phyloP scores from a whole-genome alignment of 192 early-diverging fungal genomes.

The Backusella tarrabulga region DNA sequence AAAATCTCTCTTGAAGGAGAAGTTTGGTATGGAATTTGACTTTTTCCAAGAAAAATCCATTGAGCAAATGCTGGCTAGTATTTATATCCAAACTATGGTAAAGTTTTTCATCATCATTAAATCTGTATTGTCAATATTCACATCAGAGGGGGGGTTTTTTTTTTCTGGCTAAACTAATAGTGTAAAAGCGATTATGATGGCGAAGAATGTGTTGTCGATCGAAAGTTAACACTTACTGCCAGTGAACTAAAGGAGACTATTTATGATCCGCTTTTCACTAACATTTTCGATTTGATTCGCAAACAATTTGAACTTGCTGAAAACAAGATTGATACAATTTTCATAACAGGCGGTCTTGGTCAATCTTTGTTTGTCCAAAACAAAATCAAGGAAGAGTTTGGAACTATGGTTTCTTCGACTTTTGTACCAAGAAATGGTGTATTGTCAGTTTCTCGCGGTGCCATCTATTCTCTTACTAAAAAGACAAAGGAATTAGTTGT shows the following conservation, averaged over 20 bases:
- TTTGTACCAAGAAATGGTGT: slow-evolving; percentile 1
- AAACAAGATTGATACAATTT: slow-evolving; percentile 38
- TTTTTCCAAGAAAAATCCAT: background rate
- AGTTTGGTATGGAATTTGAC: background rate
- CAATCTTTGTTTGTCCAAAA: slow-evolving; percentile 26
- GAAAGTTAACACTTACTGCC: slow-evolving; percentile 33
- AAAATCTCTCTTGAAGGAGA: background rate
- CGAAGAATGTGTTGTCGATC: background rate
- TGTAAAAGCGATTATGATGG: background rate
- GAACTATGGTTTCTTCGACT: background rate
- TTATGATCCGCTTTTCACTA: slow-evolving; percentile 42
- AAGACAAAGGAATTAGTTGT: background rate
- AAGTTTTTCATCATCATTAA: background rate
- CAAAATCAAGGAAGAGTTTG: background rate
- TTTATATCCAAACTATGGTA: background rate
- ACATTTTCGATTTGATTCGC: slow-evolving; percentile 39
- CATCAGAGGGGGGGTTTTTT: background rate
- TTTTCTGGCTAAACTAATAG: background rate
- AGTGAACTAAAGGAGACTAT: slow-evolving; percentile 40
- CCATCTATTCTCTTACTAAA: background rate
- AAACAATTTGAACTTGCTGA: slow-evolving; percentile 38
- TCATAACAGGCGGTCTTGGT: slow-evolving; percentile 56
- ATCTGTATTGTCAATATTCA: background rate
- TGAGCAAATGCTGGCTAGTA: background rate
- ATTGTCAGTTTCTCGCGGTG: background rate